A percentile compares a stretch with the other conserved stretches of the same genome.
Evolutionary conservation across 164 flowering plant species (phyloP).

Genomic region (Dillenia turbinata): DNA sequence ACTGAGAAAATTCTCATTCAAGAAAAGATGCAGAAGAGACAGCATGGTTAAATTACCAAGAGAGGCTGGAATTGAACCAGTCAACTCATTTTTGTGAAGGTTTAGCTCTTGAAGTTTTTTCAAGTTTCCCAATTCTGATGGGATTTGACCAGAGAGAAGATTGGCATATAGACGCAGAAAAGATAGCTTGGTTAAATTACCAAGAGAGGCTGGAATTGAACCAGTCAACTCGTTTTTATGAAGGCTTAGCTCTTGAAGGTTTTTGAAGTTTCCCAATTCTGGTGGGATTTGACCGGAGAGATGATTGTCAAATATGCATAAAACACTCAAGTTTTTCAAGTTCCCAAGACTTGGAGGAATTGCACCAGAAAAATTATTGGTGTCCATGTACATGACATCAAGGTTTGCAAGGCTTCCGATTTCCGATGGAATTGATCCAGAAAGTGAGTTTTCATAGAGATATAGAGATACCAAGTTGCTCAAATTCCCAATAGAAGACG

Average conservation of each 20-base stretch:
- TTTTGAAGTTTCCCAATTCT: constrained; percentile 8
- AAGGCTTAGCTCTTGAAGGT: constrained; percentile 4
- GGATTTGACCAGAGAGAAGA: constrained; percentile 18
- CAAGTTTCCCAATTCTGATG: constrained; percentile 9
- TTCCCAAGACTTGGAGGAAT: constrained; percentile 16
- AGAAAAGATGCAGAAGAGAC: not conserved
- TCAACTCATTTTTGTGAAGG: constrained; percentile 3
- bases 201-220: constrained; percentile 17
- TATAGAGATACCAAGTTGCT: not conserved
- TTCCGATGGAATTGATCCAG: constrained; percentile 23
- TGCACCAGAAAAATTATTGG: constrained; percentile 12
- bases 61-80: constrained; percentile 15
- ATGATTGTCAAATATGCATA: constrained; percentile 8
- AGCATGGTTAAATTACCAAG: constrained; percentile 16
- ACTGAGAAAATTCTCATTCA: too few species aligned
- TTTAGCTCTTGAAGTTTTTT: constrained; percentile 2
- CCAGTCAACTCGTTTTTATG: constrained; percentile 9
- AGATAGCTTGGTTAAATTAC: constrained; percentile 8
- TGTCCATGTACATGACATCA: constrained; percentile 3
- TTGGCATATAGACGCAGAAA: constrained; percentile 8
- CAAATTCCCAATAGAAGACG: constrained; percentile 11
- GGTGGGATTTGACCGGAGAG: constrained; percentile 20
- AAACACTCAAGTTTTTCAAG: constrained; percentile 1
- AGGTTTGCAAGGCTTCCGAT: constrained; percentile 20
- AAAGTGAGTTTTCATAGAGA: constrained; percentile 11